Evolutionary conservation across 106 monocot species (phyloP).

Genomic region (Dendrobium nobile): DNA sequence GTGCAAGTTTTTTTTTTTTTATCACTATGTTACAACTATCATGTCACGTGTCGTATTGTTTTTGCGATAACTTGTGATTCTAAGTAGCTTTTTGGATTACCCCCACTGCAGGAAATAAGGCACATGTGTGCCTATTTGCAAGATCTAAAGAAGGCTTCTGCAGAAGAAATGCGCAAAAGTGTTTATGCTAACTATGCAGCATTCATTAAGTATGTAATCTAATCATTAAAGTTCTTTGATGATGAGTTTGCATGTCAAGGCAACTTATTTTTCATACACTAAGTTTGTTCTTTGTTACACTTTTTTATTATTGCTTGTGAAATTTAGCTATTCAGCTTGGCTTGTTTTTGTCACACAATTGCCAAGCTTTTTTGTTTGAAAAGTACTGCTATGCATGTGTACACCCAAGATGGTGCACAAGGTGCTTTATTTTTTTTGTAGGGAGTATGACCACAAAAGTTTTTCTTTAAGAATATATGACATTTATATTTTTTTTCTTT

Average conservation of each 20-base stretch:
- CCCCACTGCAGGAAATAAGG: constrained; percentile 76
- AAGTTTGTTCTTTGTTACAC: background rate
- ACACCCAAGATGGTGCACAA: too few relatives aligned
- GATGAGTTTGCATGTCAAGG: background rate
- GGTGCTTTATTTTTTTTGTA: too few relatives aligned
- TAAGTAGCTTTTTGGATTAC: background rate
- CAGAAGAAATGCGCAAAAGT: constrained; percentile 93
- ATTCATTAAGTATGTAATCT: constrained; percentile 62
- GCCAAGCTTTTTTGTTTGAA: background rate
- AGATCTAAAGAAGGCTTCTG: constrained; percentile 91
- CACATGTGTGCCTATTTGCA: constrained; percentile 75
- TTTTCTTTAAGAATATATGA: too few relatives aligned
- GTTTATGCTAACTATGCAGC: constrained; percentile 95
- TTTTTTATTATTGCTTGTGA: background rate
- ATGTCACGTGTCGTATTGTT: background rate
- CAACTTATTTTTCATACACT: background rate
- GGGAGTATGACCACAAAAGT: too few relatives aligned
- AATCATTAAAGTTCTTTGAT: constrained; percentile 9
- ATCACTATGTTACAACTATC: background rate
- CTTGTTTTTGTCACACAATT: background rate
- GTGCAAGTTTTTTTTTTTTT: background rate
- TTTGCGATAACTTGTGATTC: background rate
- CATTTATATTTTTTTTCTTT: background rate
- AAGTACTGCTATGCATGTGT: too few relatives aligned
- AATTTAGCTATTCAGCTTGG: background rate